Percentiles rank a stretch among this genome's conserved stretches.
Evolutionary conservation across 441 rosid genomes (phyloP).

Genomic region (Gossypium aridum): DNA sequence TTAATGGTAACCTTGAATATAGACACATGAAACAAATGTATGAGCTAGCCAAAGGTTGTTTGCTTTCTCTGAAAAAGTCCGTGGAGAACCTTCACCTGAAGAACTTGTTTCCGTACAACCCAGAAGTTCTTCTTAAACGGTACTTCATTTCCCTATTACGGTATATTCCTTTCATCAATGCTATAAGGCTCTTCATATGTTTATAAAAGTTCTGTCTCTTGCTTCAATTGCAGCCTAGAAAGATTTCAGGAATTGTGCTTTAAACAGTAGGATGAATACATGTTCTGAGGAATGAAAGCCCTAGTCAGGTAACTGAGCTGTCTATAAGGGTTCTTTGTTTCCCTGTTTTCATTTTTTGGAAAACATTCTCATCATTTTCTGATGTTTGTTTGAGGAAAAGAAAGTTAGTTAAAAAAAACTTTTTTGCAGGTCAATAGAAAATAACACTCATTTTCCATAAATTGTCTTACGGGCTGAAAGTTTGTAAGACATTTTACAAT

Average conservation of each 20-base stretch:
- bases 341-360: not conserved
- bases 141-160: slow-evolving; percentile 12
- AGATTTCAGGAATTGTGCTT: slow-evolving; percentile 41
- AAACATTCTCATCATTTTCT: not conserved
- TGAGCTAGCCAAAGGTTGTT: slow-evolving; percentile 56
- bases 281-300: not conserved
- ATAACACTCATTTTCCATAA: not conserved
- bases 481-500: not conserved
- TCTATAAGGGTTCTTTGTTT: not conserved
- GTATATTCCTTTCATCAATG: not conserved
- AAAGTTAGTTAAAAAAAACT: not conserved
- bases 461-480: not conserved
- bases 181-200: not conserved
- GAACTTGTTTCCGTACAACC: slow-evolving; percentile 78
- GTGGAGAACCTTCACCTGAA: slow-evolving; percentile 60
- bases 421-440: not conserved
- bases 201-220: not conserved
- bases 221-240: slow-evolving; percentile 28
- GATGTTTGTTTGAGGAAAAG: not conserved
- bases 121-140: slow-evolving; percentile 76
- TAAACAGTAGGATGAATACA: slow-evolving; percentile 9
- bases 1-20: slow-evolving; percentile 10
- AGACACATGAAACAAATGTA: slow-evolving; percentile 26
- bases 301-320: slow-evolving; percentile 13
- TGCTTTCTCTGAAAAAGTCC: slow-evolving; percentile 64